A percentile compares a stretch with the other conserved stretches of the same genome.
phyloP scores from a whole-genome alignment of 2,329 filamentous ascomycete genomes.

The Fusarium tjaetaba region DNA sequence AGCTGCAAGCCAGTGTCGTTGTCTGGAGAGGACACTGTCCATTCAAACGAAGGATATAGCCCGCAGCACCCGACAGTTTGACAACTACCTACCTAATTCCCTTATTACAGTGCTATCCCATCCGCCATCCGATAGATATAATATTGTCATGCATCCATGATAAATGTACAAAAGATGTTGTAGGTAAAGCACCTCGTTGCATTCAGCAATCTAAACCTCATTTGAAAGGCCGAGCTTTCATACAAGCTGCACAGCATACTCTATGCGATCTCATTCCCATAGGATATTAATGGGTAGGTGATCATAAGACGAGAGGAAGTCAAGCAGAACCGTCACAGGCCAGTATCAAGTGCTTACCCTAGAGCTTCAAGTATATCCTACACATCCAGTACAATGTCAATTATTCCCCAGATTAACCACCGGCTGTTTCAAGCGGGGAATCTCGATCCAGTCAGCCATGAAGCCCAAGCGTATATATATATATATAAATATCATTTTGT shows the following conservation, averaged over 20 bases:
- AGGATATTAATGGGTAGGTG: not conserved
- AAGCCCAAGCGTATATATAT: not conserved
- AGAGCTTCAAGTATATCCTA: not conserved
- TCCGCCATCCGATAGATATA: not conserved
- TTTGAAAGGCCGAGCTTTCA: not conserved
- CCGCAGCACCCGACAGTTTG: not conserved
- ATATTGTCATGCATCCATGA: not conserved
- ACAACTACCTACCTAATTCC: not conserved
- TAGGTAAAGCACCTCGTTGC: not conserved
- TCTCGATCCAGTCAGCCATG: not conserved
- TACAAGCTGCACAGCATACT: not conserved
- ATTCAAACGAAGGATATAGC: not conserved
- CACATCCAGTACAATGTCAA: not conserved
- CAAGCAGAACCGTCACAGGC: not conserved
- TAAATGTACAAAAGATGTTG: not conserved
- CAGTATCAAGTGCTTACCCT: not conserved
- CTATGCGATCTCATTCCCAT: not conserved
- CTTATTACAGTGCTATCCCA: not conserved
- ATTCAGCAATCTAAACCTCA: not conserved
- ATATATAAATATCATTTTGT: not conserved
- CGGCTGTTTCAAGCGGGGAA: slow-evolving; percentile 12
- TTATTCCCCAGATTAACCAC: slow-evolving; percentile 25
- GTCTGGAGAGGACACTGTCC: not conserved
- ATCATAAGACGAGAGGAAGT: not conserved
- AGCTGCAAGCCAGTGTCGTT: not conserved